Base-by-base conservation (phyloP, 169 alveolate species). In the Eimeria praecox region DNA sequence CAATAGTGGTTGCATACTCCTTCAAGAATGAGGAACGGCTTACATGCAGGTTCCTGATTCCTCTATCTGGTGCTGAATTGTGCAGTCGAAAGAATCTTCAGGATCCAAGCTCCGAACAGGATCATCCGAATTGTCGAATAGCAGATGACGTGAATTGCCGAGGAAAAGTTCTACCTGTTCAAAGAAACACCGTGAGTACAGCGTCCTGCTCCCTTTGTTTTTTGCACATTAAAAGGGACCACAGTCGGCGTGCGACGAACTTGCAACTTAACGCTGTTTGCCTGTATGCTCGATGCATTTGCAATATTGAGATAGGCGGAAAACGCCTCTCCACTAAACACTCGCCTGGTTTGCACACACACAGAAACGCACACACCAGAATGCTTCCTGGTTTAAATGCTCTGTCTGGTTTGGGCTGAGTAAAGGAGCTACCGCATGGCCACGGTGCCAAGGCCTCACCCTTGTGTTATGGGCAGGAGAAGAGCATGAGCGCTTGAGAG, bases 21-120 rank as follows among this genome's bases (percentile, higher is more conserved):
- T 27, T 20, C 4, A 35, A 18, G 44, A n/a, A 9, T 44, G 20
- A 30, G 40, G 71, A 56, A 6, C 9, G 20, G 18, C 94, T 69
- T 83, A 93, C 96, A 77, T 93, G 94, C 90, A 83, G 2, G 94
- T 93, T 42, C 96, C 96, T 12, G 94, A 22, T 54, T 93, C 96
- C 73, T 52, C 82, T 5, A 93, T 46, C 54, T 93, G 94, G 80
- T 93, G 96, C 88, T 62, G 56, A 49, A 93, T 83, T 5, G 90
- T 64, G 94, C 96, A 93, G 80, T 93, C 96, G 59, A 93, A 93
- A 3, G 96, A 93, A 40, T 93, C 91, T 10, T 89, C 94, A 59
- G 94, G 94, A 66, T 82, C 69, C 42, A 93, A 80, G 71, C 52
- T 59, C 44, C 88, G 89, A 35, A 93, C 77, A 3, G 96, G 96